A percentile compares a stretch with the other conserved stretches of the same genome.
Evolutionary conservation across 2,329 filamentous ascomycete species (phyloP).

Genomic region (Aspergillus sp.): DNA sequence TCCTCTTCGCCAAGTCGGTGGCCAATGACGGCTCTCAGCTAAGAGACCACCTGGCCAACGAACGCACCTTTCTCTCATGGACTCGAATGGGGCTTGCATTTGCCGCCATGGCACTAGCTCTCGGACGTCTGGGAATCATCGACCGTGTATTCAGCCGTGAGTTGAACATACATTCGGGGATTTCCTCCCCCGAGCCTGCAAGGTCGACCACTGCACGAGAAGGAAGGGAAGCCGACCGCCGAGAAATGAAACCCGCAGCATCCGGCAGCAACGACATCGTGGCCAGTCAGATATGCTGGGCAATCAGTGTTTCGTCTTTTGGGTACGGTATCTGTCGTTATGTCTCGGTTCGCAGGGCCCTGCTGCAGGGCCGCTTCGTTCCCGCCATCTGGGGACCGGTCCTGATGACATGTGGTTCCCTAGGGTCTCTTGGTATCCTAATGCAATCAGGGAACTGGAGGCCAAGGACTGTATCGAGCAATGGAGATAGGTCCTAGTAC

Average conservation of each 20-base stretch:
- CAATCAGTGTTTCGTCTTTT: slow-evolving; percentile 27
- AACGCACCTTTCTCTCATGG: slow-evolving; percentile 35
- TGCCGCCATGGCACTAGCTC: slow-evolving; percentile 29
- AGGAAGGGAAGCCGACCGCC: background rate
- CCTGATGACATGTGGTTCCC: slow-evolving; percentile 23
- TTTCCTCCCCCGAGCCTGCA: too few relatives aligned
- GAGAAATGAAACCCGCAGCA: background rate
- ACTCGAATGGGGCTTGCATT: slow-evolving; percentile 33
- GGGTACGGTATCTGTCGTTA: slow-evolving; percentile 30
- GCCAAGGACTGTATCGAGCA: too few relatives aligned
- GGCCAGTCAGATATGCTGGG: slow-evolving; percentile 15
- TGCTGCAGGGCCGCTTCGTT: slow-evolving; percentile 26
- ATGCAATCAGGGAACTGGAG: background rate
- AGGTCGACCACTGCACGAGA: background rate
- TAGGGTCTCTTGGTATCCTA: background rate
- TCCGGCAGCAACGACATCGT: background rate
- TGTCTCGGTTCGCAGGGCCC: slow-evolving; percentile 22
- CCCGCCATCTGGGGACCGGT: slow-evolving; percentile 31
- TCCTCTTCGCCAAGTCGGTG: slow-evolving; percentile 19
- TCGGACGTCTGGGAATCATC: slow-evolving; percentile 28
- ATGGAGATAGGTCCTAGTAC: too few relatives aligned
- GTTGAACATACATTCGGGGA: background rate
- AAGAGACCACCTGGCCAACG: slow-evolving; percentile 34
- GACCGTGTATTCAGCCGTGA: slow-evolving; percentile 19
- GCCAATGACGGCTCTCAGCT: slow-evolving; percentile 30